Base-by-base conservation (phyloP, 1,284 basidiomycete species). In the Cystobasidium slooffiae region DNA sequence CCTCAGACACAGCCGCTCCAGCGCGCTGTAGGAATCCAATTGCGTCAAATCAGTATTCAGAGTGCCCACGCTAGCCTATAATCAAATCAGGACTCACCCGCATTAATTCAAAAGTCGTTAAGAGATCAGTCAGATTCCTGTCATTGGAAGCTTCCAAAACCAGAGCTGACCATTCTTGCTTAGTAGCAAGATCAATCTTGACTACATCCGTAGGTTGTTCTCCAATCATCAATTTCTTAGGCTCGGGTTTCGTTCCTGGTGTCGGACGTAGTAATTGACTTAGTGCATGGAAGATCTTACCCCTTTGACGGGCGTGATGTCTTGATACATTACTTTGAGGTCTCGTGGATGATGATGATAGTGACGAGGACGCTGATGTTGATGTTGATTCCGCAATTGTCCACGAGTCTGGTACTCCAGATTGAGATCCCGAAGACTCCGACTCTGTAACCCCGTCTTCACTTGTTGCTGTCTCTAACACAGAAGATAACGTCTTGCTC, bases 131-230 rank as follows among this genome's bases (percentile, higher is more conserved):
- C n/a, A 63, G 47, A 46, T 49, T 72, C 41, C 47, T 56, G 58
- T 72, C 69, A 46, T 47, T 39, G 4, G 69, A 59, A 41, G 69
- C 69, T 41, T 59, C 61, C 24, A 72, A 20, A 14, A 56, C 47
- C 24, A 72, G 41, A 43, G 69, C 69, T 18, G 58, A 47, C 69
- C 69, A 72, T 47, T 72, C 69, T 39, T 72, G 69, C 22, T 46
- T 43, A 14, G 59, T 63, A 43, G 61, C 59, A 16, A 63, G 51
- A 22, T 69, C 58, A 22, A 67, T 24, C 47, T 37, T 51, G 47
- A 47, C 22, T 10, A 1, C 43, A 41, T 63, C 20, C 9, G 43
- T n/a, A 43, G 43, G 44, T 49, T 63, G 44, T 49, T 47, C 43
- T 24, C 61, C 61, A 6, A 63, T 63, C 16, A 63, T 47, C 2